Evolutionary conservation across 345 rosid genomes (phyloP).

Genomic region (Eucalyptus polybractea): DNA sequence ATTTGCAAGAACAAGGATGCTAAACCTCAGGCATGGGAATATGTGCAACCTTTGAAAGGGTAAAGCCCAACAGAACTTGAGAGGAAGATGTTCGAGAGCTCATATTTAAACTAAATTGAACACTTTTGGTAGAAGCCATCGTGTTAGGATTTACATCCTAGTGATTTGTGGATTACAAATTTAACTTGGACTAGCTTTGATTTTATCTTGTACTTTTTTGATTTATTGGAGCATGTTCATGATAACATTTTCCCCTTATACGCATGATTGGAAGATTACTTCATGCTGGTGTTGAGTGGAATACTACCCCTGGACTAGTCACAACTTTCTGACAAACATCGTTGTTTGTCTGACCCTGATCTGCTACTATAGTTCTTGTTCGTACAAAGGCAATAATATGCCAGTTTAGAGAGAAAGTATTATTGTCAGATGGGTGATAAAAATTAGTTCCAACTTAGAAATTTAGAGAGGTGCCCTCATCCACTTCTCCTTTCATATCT

Average conservation of each 20-base stretch:
- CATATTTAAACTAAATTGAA: not conserved
- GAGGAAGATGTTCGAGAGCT: not conserved
- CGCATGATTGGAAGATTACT: not conserved
- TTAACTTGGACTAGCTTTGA: not conserved
- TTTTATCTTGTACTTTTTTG: not conserved
- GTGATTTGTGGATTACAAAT: not conserved
- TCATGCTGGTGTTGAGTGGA: not conserved
- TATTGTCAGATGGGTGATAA: not conserved
- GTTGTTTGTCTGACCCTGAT: not conserved
- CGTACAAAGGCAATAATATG: not conserved
- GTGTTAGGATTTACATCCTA: not conserved
- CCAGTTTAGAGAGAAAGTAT: not conserved
- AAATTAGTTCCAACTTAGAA: not conserved
- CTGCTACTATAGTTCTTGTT: not conserved
- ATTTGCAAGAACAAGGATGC: slow-evolving; percentile 74
- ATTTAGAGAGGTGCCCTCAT: not conserved
- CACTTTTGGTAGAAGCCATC: not conserved
- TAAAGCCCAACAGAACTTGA: not conserved
- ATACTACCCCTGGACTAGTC: not conserved
- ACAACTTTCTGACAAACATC: not conserved
- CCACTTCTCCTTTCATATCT: not conserved
- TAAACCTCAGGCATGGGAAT: slow-evolving; percentile 76
- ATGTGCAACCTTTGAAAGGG: slow-evolving; percentile 74
- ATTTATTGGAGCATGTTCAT: not conserved
- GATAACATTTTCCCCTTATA: not conserved